A percentile compares a stretch with the other conserved stretches of the same genome.
Conservation (phyloP, 2,329 filamentous ascomycete genomes). For the Aspergillus jensenii region DNA sequence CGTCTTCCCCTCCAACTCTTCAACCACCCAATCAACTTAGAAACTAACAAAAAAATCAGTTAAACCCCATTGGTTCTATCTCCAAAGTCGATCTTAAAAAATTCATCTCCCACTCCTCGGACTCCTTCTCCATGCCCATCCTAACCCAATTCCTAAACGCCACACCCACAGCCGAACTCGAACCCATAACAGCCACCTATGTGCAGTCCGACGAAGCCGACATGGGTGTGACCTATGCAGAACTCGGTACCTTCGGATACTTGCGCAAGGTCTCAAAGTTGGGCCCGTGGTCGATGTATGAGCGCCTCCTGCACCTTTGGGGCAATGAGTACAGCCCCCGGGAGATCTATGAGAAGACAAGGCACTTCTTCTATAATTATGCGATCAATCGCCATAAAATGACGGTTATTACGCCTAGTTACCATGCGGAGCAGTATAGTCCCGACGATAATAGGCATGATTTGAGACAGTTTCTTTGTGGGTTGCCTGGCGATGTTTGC, state of each 20-base stretch:
- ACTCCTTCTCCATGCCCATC: slow-evolving; percentile 62
- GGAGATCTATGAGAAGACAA: slow-evolving; percentile 50
- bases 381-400: slow-evolving; percentile 66
- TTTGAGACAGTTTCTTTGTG: slow-evolving; percentile 55
- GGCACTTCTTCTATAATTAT: slow-evolving; percentile 50
- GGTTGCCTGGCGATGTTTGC: slow-evolving; percentile 8
- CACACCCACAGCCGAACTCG: slow-evolving; percentile 62
- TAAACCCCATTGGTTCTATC: slow-evolving; percentile 48
- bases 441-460: slow-evolving; percentile 62
- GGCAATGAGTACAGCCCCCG: slow-evolving; percentile 38
- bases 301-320: slow-evolving; percentile 54
- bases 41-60: slow-evolving; percentile 20
- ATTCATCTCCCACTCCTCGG: slow-evolving; percentile 67
- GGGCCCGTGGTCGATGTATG: slow-evolving; percentile 56
- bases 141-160: slow-evolving; percentile 66
- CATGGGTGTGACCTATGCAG: slow-evolving; percentile 56
- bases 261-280: slow-evolving; percentile 57
- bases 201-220: slow-evolving; percentile 59
- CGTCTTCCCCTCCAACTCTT: slow-evolving; percentile 24
- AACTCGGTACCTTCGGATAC: slow-evolving; percentile 54
- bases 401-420: slow-evolving; percentile 59
- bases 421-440: slow-evolving; percentile 54
- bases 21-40: background rate
- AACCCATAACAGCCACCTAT: slow-evolving; percentile 65
- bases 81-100: slow-evolving; percentile 68